Evolutionary conservation across 495 filamentous ascomycete genomes (phyloP).

Genomic region (Aspergillus hancockii): DNA sequence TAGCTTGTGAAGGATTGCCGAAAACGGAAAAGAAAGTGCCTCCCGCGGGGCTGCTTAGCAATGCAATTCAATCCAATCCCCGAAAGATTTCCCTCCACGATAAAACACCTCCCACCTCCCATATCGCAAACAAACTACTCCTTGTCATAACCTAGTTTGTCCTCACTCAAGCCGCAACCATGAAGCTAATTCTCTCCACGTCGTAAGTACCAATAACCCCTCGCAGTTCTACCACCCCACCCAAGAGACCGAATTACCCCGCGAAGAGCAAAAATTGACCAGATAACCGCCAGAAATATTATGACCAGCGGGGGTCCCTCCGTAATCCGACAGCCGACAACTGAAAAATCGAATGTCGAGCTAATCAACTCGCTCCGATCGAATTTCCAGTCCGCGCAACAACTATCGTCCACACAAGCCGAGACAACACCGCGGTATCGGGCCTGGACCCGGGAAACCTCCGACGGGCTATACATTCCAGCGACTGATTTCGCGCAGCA

Average conservation of each 20-base stretch:
- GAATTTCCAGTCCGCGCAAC: conserved; percentile 73
- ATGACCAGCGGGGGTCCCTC: conserved; percentile 72
- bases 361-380: conserved; percentile 80
- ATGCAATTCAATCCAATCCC: conserved; percentile 13
- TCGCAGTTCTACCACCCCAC: background rate
- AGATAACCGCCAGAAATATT: conserved; percentile 64
- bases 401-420: conserved; percentile 44
- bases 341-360: conserved; percentile 83
- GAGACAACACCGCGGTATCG: conserved; percentile 26
- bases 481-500: conserved; percentile 69
- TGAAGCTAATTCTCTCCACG: conserved; percentile 85
- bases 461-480: conserved; percentile 70
- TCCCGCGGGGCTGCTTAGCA: conserved; percentile 30
- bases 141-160: background rate
- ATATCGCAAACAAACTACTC: background rate
- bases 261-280: conserved; percentile 15
- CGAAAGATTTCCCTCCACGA: background rate
- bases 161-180: conserved; percentile 29
- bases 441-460: conserved; percentile 66
- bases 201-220: conserved; percentile 56
- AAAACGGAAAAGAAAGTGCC: background rate
- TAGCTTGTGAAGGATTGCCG: background rate
- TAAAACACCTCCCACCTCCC: background rate
- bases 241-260: background rate
- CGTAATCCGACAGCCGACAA: conserved; percentile 72